These are phyloP conservation scores for Lagenidium giganteum DNA, from an alignment of 352 stramenopile genomes.

Conservation along the genomic window DNA sequence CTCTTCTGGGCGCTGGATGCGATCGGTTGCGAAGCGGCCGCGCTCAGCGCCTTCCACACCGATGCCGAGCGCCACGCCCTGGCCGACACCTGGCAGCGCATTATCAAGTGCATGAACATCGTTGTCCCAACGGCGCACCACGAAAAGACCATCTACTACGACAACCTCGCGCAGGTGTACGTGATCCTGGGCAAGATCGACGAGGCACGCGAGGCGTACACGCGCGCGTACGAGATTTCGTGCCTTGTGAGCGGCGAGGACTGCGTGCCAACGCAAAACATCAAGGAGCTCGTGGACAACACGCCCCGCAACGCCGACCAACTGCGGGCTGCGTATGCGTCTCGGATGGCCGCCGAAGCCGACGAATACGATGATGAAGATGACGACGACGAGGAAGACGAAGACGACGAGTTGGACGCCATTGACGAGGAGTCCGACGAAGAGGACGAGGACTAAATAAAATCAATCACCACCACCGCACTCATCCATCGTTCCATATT, in stretches of 20 bases:
- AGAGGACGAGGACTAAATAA: no score
- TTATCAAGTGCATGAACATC: slow-evolving; percentile 53
- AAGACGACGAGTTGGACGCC: not conserved
- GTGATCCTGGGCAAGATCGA: slow-evolving; percentile 41
- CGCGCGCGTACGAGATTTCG: slow-evolving; percentile 33
- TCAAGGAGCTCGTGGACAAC: slow-evolving; percentile 38
- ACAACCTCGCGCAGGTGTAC: slow-evolving; percentile 58
- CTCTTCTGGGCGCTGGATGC: slow-evolving; percentile 60
- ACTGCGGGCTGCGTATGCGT: slow-evolving; percentile 40
- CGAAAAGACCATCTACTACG: slow-evolving; percentile 73
- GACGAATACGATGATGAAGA: slow-evolving; percentile 23
- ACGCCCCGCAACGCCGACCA: slow-evolving; percentile 43
- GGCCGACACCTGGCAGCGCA: slow-evolving; percentile 44
- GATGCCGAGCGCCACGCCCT: slow-evolving; percentile 23
- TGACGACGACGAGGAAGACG: slow-evolving; percentile 24
- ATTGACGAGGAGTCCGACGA: no score
- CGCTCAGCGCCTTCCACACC: slow-evolving; percentile 19
- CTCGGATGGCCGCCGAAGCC: slow-evolving; percentile 22
- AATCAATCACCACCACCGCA: no score
- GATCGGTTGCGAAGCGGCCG: slow-evolving; percentile 43
- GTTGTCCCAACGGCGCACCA: slow-evolving; percentile 51
- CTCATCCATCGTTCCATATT: no score
- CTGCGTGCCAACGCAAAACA: slow-evolving; percentile 47
- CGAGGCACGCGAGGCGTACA: slow-evolving; percentile 37
- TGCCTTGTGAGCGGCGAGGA: slow-evolving; percentile 43